Evolutionary conservation across 2,329 filamentous ascomycete genomes (phyloP).

Genomic region (Pseudocercospora fuligena): DNA sequence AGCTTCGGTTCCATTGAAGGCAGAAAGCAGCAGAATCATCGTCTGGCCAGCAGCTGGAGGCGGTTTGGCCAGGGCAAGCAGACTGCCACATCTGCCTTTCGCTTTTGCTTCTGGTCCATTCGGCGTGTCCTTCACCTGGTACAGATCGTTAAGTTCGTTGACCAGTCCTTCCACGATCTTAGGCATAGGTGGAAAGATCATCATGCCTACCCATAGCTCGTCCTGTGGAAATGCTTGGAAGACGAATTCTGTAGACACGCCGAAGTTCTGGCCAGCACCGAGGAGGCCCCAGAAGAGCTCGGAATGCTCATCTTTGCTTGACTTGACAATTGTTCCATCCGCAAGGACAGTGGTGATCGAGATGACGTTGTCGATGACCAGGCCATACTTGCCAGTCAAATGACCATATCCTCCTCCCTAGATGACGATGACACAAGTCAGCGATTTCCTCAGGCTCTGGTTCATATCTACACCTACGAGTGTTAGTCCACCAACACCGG

Average conservation of each 20-base stretch:
- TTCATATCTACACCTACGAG: constrained; percentile 45
- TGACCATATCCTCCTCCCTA: constrained; percentile 45
- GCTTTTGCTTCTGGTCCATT: constrained; percentile 26
- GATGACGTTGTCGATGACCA: constrained; percentile 58
- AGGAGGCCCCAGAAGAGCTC: constrained; percentile 57
- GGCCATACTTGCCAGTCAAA: constrained; percentile 59
- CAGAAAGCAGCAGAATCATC: constrained; percentile 28
- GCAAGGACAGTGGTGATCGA: constrained; percentile 48
- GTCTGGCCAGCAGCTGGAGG: constrained; percentile 33
- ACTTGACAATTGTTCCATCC: constrained; percentile 44
- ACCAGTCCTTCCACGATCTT: constrained; percentile 29
- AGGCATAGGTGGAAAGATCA: constrained; percentile 41
- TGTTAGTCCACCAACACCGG: constrained; percentile 64
- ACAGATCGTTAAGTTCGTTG: constrained; percentile 31
- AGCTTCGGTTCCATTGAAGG: constrained; percentile 28
- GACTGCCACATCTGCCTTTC: constrained; percentile 23
- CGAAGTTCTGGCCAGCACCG: constrained; percentile 54
- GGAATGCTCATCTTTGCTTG: constrained; percentile 50
- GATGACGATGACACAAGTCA: background rate
- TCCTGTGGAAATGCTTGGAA: constrained; percentile 42
- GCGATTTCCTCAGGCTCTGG: background rate
- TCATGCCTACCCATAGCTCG: constrained; percentile 43
- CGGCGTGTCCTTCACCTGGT: constrained; percentile 21
- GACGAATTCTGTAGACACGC: constrained; percentile 52
- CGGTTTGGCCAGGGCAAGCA: constrained; percentile 32